Evolutionary conservation across 768 basidiomycete species (phyloP), one percentile per base, ranked within the genome.

Genomic region (Macrolepiota fuliginosa): DNA sequence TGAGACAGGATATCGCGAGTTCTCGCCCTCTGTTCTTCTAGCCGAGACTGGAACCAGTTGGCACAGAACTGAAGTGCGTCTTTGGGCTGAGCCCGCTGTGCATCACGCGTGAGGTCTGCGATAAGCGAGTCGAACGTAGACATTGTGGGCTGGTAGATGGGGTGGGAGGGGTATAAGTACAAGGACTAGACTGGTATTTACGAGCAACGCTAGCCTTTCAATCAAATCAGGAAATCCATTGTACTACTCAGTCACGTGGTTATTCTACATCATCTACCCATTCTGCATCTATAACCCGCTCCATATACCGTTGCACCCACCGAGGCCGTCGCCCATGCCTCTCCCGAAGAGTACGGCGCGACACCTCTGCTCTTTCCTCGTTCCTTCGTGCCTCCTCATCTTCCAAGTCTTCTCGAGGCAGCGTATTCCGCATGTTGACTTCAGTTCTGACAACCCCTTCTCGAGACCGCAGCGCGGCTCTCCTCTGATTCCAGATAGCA

Each of bases 1-100:
- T 81, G 83, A 1, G 83, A 72, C 27, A 90, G 81, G 36, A 82
- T 73, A 76, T 91, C 86, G 65, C 92, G 82, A 24, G 83, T 85
- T 64, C 89, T 83, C 47, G 84, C 81, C 59, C 94, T 83, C 70
- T 96, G 94, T 70, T 94, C 91, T 65, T 94, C 90, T 54, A 96
- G 80, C 58, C 92, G 85, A 63, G 83, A 82, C 72, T 95, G 91
- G 76, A 98, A 98, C 95, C 95, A 98, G 69, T 88, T 94, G 51
- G 96, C 88, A 69, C 90, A 92, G 74, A 90, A 94, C 75, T 98
- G 96, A 50, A 97, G 87, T 3, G 89, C 86, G 70, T 98, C 96
- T 68, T 85, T 87, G 22, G 96, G 95, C 72, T 94, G 92, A 3
- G 86, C 92, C 65, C 91, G 89, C 46, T 91, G 82, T 46, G 85